Evolutionary conservation across 169 alveolate genomes (phyloP).

Genomic region (Plasmodium chabaudi): DNA sequence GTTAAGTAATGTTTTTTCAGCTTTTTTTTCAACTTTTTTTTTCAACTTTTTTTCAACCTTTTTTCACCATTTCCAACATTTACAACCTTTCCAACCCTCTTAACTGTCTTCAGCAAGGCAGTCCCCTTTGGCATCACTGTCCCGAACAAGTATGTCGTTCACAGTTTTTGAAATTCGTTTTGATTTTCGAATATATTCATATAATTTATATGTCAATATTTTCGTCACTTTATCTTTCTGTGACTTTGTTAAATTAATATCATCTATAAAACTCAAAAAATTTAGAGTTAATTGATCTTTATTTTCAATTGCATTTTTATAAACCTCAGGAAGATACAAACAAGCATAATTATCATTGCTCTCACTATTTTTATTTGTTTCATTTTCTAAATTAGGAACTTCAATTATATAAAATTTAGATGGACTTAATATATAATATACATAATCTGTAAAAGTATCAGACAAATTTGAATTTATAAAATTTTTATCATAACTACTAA

Average conservation of each 20-base stretch:
- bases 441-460: conserved; percentile 46
- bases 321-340: conserved; percentile 64
- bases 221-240: conserved; percentile 56
- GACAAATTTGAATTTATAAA: conserved; percentile 5
- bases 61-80: background rate
- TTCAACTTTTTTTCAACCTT: background rate
- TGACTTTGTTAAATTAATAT: conserved; percentile 22
- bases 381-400: background rate
- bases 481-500: background rate
- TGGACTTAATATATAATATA: conserved; percentile 48
- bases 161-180: conserved; percentile 27
- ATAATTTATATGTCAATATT: conserved; percentile 53
- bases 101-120: background rate
- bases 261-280: conserved; percentile 29
- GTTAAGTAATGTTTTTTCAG: background rate
- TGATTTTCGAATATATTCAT: conserved; percentile 39
- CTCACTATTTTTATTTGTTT: background rate
- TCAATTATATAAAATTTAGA: conserved; percentile 49
- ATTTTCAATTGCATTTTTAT: conserved; percentile 55
- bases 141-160: conserved; percentile 5
- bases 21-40: background rate
- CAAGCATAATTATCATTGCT: conserved; percentile 32
- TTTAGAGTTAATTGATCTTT: conserved; percentile 28
- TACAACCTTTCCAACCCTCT: background rate
- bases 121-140: background rate